Evolutionary conservation across 2,329 filamentous ascomycete species (phyloP), one percentile per base, ranked within the genome.

Genomic region (Alternaria sp.): DNA sequence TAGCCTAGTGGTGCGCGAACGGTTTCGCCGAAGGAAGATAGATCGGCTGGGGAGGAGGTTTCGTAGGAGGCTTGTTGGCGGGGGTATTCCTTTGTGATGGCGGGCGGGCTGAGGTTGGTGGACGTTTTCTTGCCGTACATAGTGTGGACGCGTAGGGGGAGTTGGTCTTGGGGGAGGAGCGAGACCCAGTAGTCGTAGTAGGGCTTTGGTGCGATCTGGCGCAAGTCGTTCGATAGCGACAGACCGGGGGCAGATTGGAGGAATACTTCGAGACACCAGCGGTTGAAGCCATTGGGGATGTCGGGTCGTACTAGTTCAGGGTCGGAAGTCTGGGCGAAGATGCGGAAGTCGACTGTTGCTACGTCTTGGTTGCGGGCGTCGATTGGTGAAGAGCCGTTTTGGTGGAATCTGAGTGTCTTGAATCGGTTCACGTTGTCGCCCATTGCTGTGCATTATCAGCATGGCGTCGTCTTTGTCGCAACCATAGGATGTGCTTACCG

Each of bases 211-310:
- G 64, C 67, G 5, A 65, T 63, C n/a, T 72, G 68, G 3, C 74
- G 64, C 0, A 74, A 15, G 45, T 76, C 72, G 37, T 71, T 73
- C 3, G 67, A 63, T 1, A 73, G 66, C 0, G 81, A 82, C 0
- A 78, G 80, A 6, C 82, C 82, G 0, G 82, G 82, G 56, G 80
- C 82, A 23, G 74, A 75, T 62, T 81, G 74, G 66, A 84, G 79
- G 67, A 53, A 80, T 73, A 28, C 79, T 53, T 70, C 72, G 33
- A 67, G 62, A 61, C 67, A 71, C 67, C 67, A 71, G 18, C 73
- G 50, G 47, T 71, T 71, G 66, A 78, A 76, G 45, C 70, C 71
- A 21, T 72, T 62, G 12, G 72, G 74, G 3, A 70, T 58, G 45
- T 72, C 66, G 3, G 68, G 69, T 6, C 69, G 66, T 12, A 78